Evolutionary conservation across 2,329 filamentous ascomycete species (phyloP).

Genomic region (Bipolaris oryzae): DNA sequence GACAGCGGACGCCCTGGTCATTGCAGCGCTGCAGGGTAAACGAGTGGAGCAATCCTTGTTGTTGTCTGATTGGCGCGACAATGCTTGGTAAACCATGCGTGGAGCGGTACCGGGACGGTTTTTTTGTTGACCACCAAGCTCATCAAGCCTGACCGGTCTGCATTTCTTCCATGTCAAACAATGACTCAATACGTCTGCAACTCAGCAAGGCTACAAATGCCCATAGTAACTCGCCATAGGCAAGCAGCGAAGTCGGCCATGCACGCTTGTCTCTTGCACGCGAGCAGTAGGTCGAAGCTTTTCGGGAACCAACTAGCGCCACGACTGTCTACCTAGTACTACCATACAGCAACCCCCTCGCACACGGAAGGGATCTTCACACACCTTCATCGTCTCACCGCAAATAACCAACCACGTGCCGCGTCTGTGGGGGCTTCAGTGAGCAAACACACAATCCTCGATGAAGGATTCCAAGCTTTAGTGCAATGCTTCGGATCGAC

Average conservation of each 20-base stretch:
- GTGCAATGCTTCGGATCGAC: not conserved
- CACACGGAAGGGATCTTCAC: slow-evolving; percentile 20
- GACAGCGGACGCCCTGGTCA: slow-evolving; percentile 12
- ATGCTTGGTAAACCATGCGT: slow-evolving; percentile 3
- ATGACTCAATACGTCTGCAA: not conserved
- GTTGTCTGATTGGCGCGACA: not conserved
- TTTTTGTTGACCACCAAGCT: not conserved
- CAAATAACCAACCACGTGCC: slow-evolving; percentile 13
- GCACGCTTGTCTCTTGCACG: slow-evolving; percentile 1
- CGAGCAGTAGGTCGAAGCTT: slow-evolving; percentile 4
- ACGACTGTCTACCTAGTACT: not conserved
- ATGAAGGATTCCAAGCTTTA: not conserved
- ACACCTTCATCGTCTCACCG: slow-evolving; percentile 3
- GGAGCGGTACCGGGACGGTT: slow-evolving; percentile 9
- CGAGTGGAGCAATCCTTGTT: slow-evolving; percentile 1
- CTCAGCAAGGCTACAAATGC: not conserved
- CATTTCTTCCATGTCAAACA: not conserved
- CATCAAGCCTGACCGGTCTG: not conserved
- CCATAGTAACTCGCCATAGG: not conserved
- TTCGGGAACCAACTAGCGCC: slow-evolving; percentile 7
- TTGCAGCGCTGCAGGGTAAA: slow-evolving; percentile 15
- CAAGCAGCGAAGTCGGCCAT: slow-evolving; percentile 2
- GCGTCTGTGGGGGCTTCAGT: slow-evolving; percentile 16
- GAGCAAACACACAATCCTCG: slow-evolving; percentile 7
- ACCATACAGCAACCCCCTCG: slow-evolving; percentile 10